Conservation (phyloP, 805 yeast genomes). For the Torulaspora franciscae region DNA sequence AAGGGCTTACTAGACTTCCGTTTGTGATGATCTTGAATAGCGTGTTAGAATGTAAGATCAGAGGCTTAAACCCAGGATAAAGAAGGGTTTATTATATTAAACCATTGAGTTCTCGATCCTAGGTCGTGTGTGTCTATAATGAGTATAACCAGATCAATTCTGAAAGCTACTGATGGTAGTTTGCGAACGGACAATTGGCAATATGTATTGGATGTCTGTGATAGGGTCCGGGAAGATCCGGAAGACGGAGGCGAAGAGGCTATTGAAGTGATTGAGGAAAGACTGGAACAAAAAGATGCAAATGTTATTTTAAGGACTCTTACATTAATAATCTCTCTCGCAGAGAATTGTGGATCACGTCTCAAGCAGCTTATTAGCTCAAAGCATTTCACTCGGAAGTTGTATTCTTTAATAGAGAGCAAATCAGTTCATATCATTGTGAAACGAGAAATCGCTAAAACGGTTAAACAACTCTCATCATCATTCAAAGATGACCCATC, state of each 20-base stretch:
- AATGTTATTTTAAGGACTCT: constrained; percentile 60
- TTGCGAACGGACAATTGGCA: constrained; percentile 67
- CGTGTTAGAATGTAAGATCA: no score
- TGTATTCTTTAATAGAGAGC: constrained; percentile 50
- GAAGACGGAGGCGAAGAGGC: constrained; percentile 45
- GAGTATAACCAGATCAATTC: constrained; percentile 22
- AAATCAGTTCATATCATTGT: constrained; percentile 59
- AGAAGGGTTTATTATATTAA: no score
- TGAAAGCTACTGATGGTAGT: constrained; percentile 59
- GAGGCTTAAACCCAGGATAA: no score
- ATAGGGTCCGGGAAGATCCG: constrained; percentile 56
- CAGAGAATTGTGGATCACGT: constrained; percentile 74
- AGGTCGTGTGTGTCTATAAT: not conserved
- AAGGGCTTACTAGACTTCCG: no score
- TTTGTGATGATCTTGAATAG: no score
- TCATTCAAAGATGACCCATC: constrained; percentile 74
- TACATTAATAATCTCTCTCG: constrained; percentile 52
- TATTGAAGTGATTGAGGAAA: constrained; percentile 42
- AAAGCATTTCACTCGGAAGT: constrained; percentile 44
- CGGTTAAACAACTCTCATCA: constrained; percentile 58
- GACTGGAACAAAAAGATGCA: constrained; percentile 52
- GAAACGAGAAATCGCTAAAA: constrained; percentile 59
- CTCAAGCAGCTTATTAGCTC: constrained; percentile 60
- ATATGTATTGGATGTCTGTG: constrained; percentile 59
- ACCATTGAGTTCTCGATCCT: no score